These are phyloP conservation scores for Penicillium nucicola DNA, from an alignment of 495 filamentous ascomycete genomes.

Conservation along the genomic window DNA sequence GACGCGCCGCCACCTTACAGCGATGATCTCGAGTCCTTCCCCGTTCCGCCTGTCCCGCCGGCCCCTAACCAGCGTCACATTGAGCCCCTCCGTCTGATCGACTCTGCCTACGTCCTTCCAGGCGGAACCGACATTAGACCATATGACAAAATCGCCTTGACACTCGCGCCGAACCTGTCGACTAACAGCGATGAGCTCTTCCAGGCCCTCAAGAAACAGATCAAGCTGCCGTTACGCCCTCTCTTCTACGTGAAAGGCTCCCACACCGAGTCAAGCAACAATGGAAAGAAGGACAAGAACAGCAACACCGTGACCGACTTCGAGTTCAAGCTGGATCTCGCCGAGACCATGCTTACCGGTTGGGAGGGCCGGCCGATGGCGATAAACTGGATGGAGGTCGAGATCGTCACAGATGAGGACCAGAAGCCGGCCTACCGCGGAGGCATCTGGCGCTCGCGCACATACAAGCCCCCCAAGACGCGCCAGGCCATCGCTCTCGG, in stretches of 20 bases:
- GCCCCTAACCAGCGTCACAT: neutral
- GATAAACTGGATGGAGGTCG: slow-evolving; percentile 17
- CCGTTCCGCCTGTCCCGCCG: neutral
- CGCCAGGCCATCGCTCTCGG: neutral
- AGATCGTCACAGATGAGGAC: slow-evolving; percentile 27
- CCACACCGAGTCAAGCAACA: slow-evolving; percentile 26
- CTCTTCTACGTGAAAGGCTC: slow-evolving; percentile 30
- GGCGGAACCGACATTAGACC: slow-evolving; percentile 6
- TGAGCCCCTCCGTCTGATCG: slow-evolving; percentile 11
- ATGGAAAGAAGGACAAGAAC: slow-evolving; percentile 27
- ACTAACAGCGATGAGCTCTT: slow-evolving; percentile 20
- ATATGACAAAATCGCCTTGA: slow-evolving; percentile 18
- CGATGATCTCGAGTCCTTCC: slow-evolving; percentile 15
- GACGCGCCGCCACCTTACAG: slow-evolving; percentile 23
- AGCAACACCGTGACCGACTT: slow-evolving; percentile 36
- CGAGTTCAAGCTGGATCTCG: slow-evolving; percentile 36
- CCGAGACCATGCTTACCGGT: slow-evolving; percentile 29
- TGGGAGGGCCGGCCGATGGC: slow-evolving; percentile 15
- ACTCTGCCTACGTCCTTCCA: slow-evolving; percentile 22
- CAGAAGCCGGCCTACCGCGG: slow-evolving; percentile 29
- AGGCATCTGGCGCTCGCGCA: slow-evolving; percentile 17
- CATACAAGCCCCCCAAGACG: slow-evolving; percentile 15
- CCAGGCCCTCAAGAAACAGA: slow-evolving; percentile 26
- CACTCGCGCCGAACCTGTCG: slow-evolving; percentile 25
- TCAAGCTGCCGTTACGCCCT: slow-evolving; percentile 34